Evolutionary conservation across 345 rosid genomes (phyloP), one percentile per base, ranked within the genome.

Genomic region (Physaria fendleri): DNA sequence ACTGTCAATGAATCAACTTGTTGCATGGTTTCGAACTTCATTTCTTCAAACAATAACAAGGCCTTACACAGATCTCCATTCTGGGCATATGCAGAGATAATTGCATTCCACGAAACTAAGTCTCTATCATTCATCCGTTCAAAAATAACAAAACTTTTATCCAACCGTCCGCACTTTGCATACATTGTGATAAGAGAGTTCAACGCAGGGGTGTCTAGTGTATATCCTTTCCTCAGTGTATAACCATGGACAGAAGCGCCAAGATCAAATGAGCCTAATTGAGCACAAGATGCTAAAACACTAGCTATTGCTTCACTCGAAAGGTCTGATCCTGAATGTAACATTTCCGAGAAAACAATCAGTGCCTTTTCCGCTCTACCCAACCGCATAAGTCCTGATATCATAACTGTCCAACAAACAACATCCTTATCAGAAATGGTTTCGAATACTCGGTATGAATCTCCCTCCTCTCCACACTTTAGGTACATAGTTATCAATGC

Each of bases 51-150:
- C 46, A 74, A 67, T 12, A 66, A 63, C 68, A 85, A 56, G 21
- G 87, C 81, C 40, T 76, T 66, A 8, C 55, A 32, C 64, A 84
- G 66, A 57, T 83, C 58, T 33, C 81, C 87, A 56, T 74, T 79
- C 53, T 81, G 85, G 17, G 82, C 85, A 79, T 76, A 77, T 40
- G 89, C 97, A 0, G 85, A 67, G 50, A 85, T 81, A 34, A 87
- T 56, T 16, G 97, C 89, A 67, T 90, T 90, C 97, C 97, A 87
- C 1, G 97, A 81, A 44, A 90, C 77, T 52, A 76, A 52, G 68
- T 87, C 85, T 74, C 67, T 80, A 42, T 49, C 47, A 35, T 59
- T 68, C 83, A 85, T 78, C 62, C 51, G 43, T 62, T 71, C 63
- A 64, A 87, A 87, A 57, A 87, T 71, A 33, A 59, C 55, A 56